Base-by-base conservation (phyloP, 305 asterid species). In the Ilex paraguariensis region DNA sequence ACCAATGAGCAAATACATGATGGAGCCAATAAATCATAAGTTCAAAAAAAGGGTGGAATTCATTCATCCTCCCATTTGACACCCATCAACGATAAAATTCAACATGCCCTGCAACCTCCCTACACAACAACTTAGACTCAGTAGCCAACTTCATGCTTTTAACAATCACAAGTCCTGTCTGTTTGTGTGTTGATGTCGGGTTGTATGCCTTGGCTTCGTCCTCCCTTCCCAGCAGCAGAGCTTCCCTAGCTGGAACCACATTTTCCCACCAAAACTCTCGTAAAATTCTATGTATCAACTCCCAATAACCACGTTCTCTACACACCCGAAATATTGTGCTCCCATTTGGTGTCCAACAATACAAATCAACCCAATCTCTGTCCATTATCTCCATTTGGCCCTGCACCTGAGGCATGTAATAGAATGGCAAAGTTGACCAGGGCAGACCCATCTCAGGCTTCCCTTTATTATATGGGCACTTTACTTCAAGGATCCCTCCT, bases 301-400 rank as follows among this genome's bases (percentile, higher is more conserved):
- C 77, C 96, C 97, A 87, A 68, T 92, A 87, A 49, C 73, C 61
- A 1, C 79, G 85, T 1, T 90, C 95, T 60, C 98, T 81, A 32
- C 63, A 54, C 3, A 90, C 86, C 16, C 95, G 97, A 56, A 92
- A 87, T 62, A 92, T 73, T 5, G 96, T 77, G 64, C 97, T 87
- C 11, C 94, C 96, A 6, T 85, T 92, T 3, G 95, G 97, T 3
- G 94, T 92, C 98, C 98, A 92, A 61, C 98, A 92, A 64, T 89
- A 89, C 66, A 90, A 62, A 82, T 90, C 97, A 11, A 72, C 97
- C 97, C 97, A 90, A 66, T 87, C 94, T 64, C 96, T 66, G 64
- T 82, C 74, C 95, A 90, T 85, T 56, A 90, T 85, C 82, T 90
- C 98, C 98, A 92, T 87, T 73, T 89, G 98, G 6, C 98, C 98